These are phyloP conservation scores for Dalbergia cochinchinensis DNA, from an alignment of 306 rosid species.

Conservation along the genomic window DNA sequence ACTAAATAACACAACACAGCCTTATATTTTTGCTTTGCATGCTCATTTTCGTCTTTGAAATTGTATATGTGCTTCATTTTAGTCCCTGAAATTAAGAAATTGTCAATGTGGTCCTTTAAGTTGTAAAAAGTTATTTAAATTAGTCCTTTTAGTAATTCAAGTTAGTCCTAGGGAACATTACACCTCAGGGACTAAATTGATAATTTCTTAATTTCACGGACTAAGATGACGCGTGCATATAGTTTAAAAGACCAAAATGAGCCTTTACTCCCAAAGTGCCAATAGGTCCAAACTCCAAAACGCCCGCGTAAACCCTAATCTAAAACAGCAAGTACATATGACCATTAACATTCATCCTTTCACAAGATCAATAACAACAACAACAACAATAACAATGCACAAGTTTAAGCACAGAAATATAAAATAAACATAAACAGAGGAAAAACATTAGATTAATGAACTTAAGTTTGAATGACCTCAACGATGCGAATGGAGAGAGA, in stretches of 20 bases:
- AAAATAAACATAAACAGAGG: neutral
- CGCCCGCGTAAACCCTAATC: neutral
- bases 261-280: neutral
- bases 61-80: too few species aligned
- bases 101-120: too few species aligned
- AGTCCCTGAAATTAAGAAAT: too few species aligned
- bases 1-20: neutral
- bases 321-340: neutral
- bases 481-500: constrained; percentile 85
- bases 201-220: too few species aligned
- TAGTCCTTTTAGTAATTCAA: too few species aligned
- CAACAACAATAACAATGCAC: neutral
- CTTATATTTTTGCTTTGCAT: neutral
- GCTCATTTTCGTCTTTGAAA: too few species aligned
- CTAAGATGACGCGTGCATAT: too few species aligned
- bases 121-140: too few species aligned
- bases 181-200: too few species aligned
- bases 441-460: neutral
- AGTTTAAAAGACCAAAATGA: neutral
- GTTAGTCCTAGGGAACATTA: too few species aligned
- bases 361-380: neutral
- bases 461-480: constrained; percentile 50
- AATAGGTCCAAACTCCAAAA: neutral
- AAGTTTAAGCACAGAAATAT: neutral
- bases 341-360: neutral